Evolutionary conservation across 1,139 yeast genomes (phyloP).

Genomic region (Saccharomyces hybrid): DNA sequence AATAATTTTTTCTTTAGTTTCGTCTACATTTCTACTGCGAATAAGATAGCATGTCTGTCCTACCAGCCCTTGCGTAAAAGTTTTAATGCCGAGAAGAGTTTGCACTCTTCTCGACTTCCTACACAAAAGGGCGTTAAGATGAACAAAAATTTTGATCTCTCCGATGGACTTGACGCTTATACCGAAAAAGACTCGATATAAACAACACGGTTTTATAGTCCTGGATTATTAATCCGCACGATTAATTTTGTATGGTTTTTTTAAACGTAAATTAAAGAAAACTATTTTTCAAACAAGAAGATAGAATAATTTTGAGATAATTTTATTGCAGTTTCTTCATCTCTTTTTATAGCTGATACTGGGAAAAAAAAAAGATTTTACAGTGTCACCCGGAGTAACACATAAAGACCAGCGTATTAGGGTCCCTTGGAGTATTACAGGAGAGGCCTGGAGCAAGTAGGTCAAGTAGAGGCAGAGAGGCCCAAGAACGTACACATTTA

Average conservation of each 20-base stretch:
- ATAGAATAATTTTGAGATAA: neutral
- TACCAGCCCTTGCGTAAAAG: constrained; percentile 49
- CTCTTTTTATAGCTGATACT: constrained; percentile 5
- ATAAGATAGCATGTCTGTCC: constrained; percentile 41
- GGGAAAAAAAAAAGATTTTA: neutral
- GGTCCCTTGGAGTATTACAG: neutral
- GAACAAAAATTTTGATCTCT: constrained; percentile 46
- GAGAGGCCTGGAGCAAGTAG: neutral
- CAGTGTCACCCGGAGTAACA: neutral
- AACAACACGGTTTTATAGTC: constrained; percentile 62
- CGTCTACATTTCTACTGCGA: neutral
- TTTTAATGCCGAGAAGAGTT: constrained; percentile 11
- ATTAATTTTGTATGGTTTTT: constrained; percentile 28
- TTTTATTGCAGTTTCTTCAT: neutral
- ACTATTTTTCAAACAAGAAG: neutral
- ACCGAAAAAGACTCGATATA: constrained; percentile 34
- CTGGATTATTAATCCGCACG: constrained; percentile 60
- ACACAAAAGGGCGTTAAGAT: constrained; percentile 55
- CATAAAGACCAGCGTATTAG: neutral
- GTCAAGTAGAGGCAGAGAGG: neutral
- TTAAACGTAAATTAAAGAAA: too few relatives aligned
- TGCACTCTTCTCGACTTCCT: constrained; percentile 10
- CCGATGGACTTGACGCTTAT: constrained; percentile 61
- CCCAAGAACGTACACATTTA: neutral
- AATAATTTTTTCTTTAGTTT: neutral